Base-by-base conservation (phyloP, 345 rosid genomes). In the Citropsis articulata region DNA sequence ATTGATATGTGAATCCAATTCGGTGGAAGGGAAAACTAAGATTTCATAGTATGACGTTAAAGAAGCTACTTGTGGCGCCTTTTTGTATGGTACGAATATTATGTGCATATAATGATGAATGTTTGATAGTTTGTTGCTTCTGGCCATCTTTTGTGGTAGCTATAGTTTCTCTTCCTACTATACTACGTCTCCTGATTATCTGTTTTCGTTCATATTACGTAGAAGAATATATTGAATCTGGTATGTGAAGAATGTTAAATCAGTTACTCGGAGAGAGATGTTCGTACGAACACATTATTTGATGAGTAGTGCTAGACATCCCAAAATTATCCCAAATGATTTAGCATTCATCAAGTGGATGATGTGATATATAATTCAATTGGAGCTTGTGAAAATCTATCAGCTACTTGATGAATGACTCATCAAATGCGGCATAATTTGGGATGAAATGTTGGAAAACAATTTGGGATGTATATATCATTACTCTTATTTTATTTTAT, bases 21-120 rank as follows among this genome's bases (percentile, higher is more conserved):
- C 64, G 56, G 53, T 40, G 16, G 18, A 40, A 72, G 75, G 33
- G 38, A 30, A 25, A 55, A 72, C 35, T 55, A 36, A 56, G 62
- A 72, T 31, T 18, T 31, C 62, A 31, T 33, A 27, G 14, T 72
- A 22, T 33, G 35, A 31, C 48, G 33, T 21, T 67, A 67, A 64
- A 67, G 75, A 72, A 55, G 27, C 42, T 69, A 33, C 38, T 72
- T 24, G 28, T 72, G 65, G 66, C 19, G 55, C 66, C 53, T 21
- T 72, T 21, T 33, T 59, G 2, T 55, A 2, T 59, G 6, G 4
- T 31, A 38, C 2, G 35, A 71, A 27, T 31, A 28, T 31, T 31
- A 13, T 42, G 22, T 48, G 25, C 19, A 19, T 50, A 18, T 25
- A 31, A 57, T 71, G 61, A 30, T 55, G 38, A 71, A 35, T 71